phyloP scores from a whole-genome alignment of 768 basidiomycete genomes.

The Leccinum longicurvipes region DNA sequence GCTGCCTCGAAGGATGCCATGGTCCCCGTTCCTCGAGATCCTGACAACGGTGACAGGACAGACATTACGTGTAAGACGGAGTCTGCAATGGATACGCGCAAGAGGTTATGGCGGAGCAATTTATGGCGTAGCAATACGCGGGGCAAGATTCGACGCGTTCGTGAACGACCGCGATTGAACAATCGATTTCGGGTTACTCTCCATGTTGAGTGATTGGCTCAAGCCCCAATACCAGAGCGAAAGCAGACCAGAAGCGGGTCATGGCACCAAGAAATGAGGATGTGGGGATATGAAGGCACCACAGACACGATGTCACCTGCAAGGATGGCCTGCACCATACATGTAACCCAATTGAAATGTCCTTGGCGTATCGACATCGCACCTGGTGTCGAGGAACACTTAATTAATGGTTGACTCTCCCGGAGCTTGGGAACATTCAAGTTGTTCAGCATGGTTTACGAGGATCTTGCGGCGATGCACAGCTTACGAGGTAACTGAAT shows the following conservation, averaged over 20 bases:
- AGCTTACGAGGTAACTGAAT: not conserved
- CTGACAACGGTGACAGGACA: not conserved
- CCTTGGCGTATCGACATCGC: not conserved
- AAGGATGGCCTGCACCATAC: not conserved
- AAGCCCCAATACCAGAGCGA: not conserved
- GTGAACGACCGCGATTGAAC: not conserved
- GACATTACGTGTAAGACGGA: not conserved
- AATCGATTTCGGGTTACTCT: not conserved
- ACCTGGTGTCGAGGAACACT: not conserved
- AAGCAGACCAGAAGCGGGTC: not conserved
- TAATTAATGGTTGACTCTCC: not conserved
- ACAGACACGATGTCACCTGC: not conserved
- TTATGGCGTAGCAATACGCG: not conserved
- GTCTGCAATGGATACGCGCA: not conserved
- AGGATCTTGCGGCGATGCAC: not conserved
- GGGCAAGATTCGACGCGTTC: not conserved
- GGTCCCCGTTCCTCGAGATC: not conserved
- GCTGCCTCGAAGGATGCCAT: not conserved
- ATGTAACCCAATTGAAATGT: not conserved
- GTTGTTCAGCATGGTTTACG: not conserved
- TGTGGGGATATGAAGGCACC: not conserved
- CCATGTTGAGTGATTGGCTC: not conserved
- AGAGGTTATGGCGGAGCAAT: not conserved
- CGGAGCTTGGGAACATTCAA: not conserved
- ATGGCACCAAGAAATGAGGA: not conserved